Percentiles rank a stretch among this genome's conserved stretches.
phyloP scores from a whole-genome alignment of 305 asterid species.

The Fraxinus paxiana region DNA sequence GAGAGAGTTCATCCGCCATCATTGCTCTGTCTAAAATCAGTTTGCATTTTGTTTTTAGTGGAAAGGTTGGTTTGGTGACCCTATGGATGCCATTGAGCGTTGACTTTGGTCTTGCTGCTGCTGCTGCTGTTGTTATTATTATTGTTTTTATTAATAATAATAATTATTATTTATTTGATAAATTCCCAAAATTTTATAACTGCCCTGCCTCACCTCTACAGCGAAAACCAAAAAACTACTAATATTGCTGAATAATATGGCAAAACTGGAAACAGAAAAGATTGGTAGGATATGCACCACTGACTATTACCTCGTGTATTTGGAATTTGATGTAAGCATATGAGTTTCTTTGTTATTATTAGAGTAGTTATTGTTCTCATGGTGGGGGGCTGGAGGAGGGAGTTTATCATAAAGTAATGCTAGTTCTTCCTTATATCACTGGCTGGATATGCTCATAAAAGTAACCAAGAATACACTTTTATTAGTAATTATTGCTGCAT shows the following conservation, averaged over 20 bases:
- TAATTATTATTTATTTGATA: not conserved
- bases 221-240: not conserved
- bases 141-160: not conserved
- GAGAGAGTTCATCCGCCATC: not conserved
- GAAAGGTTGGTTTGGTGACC: not conserved
- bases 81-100: not conserved
- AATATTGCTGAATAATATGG: not conserved
- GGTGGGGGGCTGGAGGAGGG: not conserved
- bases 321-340: not conserved
- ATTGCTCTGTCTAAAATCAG: not conserved
- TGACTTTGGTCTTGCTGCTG: not conserved
- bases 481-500: not conserved
- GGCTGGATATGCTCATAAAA: not conserved
- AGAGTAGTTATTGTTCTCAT: not conserved
- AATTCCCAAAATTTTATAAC: not conserved
- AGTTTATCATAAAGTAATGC: not conserved
- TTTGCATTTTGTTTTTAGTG: not conserved
- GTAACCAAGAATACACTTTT: not conserved
- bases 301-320: not conserved
- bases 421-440: not conserved
- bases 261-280: not conserved
- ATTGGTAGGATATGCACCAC: not conserved
- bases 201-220: not conserved
- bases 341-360: not conserved
- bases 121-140: not conserved